A percentile compares a stretch with the other conserved stretches of the same genome.
Conservation (phyloP, 306 rosid species). For the Medicago arabica region DNA sequence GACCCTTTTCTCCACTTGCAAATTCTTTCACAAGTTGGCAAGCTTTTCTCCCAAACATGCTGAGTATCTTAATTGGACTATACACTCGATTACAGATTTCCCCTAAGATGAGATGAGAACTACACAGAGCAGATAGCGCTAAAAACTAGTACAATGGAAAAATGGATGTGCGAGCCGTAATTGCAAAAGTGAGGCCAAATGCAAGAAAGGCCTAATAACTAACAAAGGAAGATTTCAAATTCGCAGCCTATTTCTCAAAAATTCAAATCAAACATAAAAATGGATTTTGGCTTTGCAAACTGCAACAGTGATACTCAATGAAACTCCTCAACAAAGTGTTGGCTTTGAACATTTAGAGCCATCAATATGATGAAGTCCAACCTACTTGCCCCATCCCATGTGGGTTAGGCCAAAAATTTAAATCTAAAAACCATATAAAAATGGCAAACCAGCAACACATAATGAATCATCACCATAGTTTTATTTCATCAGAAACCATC, state of each 20-base stretch:
- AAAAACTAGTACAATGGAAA: not conserved
- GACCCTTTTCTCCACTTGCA: constrained; percentile 70
- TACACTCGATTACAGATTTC: constrained; percentile 9
- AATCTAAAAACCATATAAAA: too few relatives aligned
- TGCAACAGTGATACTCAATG: not conserved
- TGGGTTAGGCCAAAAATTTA: too few relatives aligned
- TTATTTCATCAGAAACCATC: not conserved
- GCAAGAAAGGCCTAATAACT: not conserved
- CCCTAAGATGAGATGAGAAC: constrained; percentile 1
- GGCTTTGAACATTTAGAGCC: not conserved
- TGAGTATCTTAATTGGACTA: constrained; percentile 7
- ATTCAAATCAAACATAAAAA: not conserved
- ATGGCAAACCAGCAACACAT: not conserved
- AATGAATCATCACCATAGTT: not conserved
- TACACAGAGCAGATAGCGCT: not conserved
- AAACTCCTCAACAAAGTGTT: not conserved
- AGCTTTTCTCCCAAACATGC: constrained; percentile 84
- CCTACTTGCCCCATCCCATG: too few relatives aligned
- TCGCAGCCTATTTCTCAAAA: not conserved
- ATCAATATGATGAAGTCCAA: too few relatives aligned
- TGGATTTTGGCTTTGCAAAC: not conserved
- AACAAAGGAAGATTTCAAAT: not conserved
- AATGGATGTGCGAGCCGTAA: not conserved
- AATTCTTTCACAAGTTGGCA: constrained; percentile 79
- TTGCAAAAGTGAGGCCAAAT: not conserved